Evolutionary conservation across 2,329 filamentous ascomycete species (phyloP), one percentile per base, ranked within the genome.

Genomic region (Colletotrichum noveboracense): DNA sequence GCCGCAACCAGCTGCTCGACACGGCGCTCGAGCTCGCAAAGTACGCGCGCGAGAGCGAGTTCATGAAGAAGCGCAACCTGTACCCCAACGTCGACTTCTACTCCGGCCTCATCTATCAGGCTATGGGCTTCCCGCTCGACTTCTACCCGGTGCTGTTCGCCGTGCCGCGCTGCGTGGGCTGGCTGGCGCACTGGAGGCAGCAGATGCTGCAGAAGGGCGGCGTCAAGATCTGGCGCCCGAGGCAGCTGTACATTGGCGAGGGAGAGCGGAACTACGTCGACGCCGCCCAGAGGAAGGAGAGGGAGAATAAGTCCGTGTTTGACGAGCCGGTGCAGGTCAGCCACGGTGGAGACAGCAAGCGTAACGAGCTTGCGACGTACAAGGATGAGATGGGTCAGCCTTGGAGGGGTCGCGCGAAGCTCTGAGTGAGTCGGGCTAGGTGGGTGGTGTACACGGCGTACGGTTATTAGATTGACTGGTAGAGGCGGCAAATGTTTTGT

Each of bases 61-160:
- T 89, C 76, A 88, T 89, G 84, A 84, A 84, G 76, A 87, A 84
- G 76, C 81, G 87, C 28, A 88, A 88, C 76, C 78, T 89, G 48
- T 89, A 89, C 78, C 88, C 88, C 52, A 89, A 89, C 74, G 88
- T 89, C 6, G 88, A 89, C 80, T 89, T 89, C 79, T 89, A 89
- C 84, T 88, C 86, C 5, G 88, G 88, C 1, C 80, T 89, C 32
- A 89, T 89, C 77, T 89, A 89, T 79, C 88, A 89, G 76, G 87
- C 88, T 34, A 88, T 89, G 86, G 88, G 88, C 13, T 89, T 89
- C 81, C 88, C 88, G 32, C 84, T 89, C 0, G 88, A 89, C 78
- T 89, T 89, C 78, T 89, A 89, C 77, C 88, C 88, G 3, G 87
- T 89, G 1, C 80, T 89, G 6, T 89, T 89, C 73, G 88, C 88